Conservation (phyloP, 257 asterid genomes). For the Nicotiana knightiana region DNA sequence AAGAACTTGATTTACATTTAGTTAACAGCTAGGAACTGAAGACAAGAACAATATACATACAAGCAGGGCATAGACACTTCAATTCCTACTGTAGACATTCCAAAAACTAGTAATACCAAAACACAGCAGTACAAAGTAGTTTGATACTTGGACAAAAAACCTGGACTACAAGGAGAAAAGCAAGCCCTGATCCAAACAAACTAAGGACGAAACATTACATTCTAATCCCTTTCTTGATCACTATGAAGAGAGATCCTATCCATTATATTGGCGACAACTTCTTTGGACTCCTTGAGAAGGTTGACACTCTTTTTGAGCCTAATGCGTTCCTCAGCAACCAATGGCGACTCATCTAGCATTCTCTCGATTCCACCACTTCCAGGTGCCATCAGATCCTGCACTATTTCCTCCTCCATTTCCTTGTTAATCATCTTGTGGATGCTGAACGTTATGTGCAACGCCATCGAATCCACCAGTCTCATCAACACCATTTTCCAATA, state of each 20-base stretch:
- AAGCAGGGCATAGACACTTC: background rate
- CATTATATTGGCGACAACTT: background rate
- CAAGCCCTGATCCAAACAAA: background rate
- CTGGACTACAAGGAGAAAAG: background rate
- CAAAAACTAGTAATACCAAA: background rate
- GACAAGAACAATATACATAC: background rate
- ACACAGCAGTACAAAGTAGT: background rate
- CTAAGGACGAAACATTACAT: background rate
- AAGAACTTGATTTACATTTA: background rate
- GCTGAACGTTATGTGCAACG: background rate
- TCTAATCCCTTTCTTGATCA: background rate
- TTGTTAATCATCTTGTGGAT: background rate
- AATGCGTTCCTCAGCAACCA: background rate
- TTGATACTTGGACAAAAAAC: background rate
- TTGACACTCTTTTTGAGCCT: background rate
- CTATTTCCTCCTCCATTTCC: slow-evolving; percentile 3
- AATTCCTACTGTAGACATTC: background rate
- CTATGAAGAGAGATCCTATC: slow-evolving; percentile 1
- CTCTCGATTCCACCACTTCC: background rate
- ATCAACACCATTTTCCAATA: background rate
- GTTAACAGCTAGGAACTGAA: background rate
- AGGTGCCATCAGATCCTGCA: background rate
- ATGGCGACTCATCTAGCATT: background rate
- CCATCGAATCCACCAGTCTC: background rate
- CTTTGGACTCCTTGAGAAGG: background rate